A percentile compares a stretch with the other conserved stretches of the same genome.
Evolutionary conservation across 2,329 filamentous ascomycete genomes (phyloP).

Genomic region (Stachybotrys echinatus): DNA sequence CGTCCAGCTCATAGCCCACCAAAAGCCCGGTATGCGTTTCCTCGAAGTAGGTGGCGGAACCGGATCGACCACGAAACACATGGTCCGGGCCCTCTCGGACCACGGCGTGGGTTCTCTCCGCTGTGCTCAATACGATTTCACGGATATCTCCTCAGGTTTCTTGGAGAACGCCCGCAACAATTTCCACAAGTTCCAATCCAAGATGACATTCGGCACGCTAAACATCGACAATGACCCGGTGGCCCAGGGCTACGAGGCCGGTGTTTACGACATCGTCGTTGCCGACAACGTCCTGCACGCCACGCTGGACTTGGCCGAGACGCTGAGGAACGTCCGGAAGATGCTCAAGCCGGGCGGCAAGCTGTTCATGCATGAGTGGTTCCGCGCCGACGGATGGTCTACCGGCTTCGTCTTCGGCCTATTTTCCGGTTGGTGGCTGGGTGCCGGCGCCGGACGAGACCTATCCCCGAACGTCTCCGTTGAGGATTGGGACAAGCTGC

Average conservation of each 20-base stretch:
- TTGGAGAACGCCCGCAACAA: constrained; percentile 18
- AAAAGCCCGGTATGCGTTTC: constrained; percentile 27
- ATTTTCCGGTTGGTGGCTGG: constrained; percentile 30
- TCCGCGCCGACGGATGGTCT: constrained; percentile 8
- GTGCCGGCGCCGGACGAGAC: constrained; percentile 12
- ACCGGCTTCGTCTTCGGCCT: constrained; percentile 18
- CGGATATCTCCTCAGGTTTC: constrained; percentile 32
- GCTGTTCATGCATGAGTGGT: constrained; percentile 19
- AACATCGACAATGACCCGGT: constrained; percentile 8
- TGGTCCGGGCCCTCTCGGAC: constrained; percentile 2
- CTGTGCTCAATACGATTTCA: constrained; percentile 20
- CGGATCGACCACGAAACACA: constrained; percentile 14
- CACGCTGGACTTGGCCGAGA: constrained; percentile 17
- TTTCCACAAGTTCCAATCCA: constrained; percentile 6
- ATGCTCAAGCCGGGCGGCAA: constrained; percentile 21
- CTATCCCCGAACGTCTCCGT: not conserved
- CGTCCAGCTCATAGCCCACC: constrained; percentile 14
- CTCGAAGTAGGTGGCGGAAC: constrained; percentile 35
- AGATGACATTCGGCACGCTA: constrained; percentile 18
- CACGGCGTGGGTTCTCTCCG: not conserved
- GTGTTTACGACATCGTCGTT: constrained; percentile 15
- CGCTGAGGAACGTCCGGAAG: constrained; percentile 8
- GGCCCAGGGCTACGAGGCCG: not conserved
- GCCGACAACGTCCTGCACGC: constrained; percentile 25
- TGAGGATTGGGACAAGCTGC: constrained; percentile 4